Evolutionary conservation across 306 rosid species (phyloP).

Genomic region (Sechiopsis laciniata): DNA sequence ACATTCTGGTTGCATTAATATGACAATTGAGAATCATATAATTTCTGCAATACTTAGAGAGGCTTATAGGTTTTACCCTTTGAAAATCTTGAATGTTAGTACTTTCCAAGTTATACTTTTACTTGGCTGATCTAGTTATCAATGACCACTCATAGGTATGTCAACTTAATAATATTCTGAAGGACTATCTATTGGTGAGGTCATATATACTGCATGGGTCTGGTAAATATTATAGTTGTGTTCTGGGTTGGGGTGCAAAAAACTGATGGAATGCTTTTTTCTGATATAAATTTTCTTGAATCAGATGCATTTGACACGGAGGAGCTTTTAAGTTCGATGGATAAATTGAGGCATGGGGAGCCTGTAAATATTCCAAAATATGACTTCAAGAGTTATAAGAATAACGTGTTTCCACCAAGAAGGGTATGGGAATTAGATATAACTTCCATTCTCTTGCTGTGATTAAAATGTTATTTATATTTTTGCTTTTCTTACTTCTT

Average conservation of each 20-base stretch:
- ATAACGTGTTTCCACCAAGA: constrained; percentile 67
- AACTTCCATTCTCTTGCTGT: constrained; percentile 6
- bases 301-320: constrained; percentile 92
- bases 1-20: not conserved
- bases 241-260: constrained; percentile 12
- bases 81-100: constrained; percentile 14
- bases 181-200: not conserved
- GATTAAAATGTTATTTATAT: not conserved
- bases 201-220: not conserved
- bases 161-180: constrained; percentile 10
- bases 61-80: not conserved
- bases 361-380: constrained; percentile 96
- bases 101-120: not conserved
- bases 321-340: constrained; percentile 65
- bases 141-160: not conserved
- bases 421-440: constrained; percentile 52
- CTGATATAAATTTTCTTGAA: constrained; percentile 23
- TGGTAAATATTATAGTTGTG: not conserved
- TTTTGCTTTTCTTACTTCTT: not conserved
- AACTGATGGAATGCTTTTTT: not conserved
- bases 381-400: constrained; percentile 87
- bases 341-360: constrained; percentile 74
- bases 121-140: not conserved
- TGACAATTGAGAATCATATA: not conserved
- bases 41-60: not conserved